Conservation (phyloP, 208 protist genomes). For the Leishmania mexicana region DNA sequence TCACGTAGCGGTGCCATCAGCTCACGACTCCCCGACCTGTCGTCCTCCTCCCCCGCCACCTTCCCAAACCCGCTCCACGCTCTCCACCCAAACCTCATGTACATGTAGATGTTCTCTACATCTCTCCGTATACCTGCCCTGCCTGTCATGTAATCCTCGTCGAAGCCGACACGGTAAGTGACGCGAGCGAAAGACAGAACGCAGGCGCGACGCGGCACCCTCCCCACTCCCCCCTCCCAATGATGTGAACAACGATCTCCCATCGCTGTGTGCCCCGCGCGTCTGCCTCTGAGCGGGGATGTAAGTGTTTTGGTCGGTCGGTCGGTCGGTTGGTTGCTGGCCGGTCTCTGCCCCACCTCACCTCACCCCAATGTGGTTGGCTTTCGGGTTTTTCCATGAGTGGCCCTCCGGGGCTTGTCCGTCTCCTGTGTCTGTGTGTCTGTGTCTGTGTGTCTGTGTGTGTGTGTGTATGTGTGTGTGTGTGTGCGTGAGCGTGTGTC, state of each 20-base stretch:
- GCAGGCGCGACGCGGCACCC: not conserved
- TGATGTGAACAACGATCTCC: too few species aligned
- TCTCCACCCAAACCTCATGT: not conserved
- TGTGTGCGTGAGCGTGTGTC: constrained; percentile 1
- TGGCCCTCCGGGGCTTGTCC: not conserved
- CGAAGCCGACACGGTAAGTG: not conserved
- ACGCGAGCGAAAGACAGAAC: not conserved
- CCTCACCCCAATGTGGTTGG: not conserved
- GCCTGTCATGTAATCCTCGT: not conserved
- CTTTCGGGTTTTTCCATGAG: not conserved
- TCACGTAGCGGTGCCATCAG: not conserved
- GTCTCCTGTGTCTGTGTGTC: not conserved
- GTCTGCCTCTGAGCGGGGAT: not conserved
- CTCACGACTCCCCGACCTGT: not conserved
- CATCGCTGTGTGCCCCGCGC: not conserved
- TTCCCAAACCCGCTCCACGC: not conserved
- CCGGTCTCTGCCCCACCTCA: too few species aligned
- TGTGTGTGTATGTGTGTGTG: not conserved
- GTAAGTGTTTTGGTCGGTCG: not conserved
- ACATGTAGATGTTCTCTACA: too few species aligned
- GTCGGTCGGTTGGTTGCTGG: too few species aligned
- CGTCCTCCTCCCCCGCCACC: not conserved
- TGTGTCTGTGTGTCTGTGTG: not conserved
- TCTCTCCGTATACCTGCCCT: too few species aligned
- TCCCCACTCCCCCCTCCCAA: too few species aligned